Evolutionary conservation across 2,329 filamentous ascomycete species (phyloP), one percentile per base, ranked within the genome.

Genomic region (Trichophyton benhamiae): DNA sequence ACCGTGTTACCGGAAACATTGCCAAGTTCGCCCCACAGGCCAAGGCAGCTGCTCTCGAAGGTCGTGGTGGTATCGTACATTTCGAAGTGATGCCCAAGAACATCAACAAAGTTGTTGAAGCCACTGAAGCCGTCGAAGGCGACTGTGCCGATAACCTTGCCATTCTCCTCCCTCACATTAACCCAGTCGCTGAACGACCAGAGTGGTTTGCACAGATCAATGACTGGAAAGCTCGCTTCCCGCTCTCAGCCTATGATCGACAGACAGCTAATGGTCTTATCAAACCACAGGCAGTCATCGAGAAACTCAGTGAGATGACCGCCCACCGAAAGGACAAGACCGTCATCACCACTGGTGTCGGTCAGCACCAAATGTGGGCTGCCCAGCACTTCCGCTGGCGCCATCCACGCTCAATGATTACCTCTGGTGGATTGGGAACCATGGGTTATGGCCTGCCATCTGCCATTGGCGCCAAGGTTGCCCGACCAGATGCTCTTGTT

Each of bases 31-130:
- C 91, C 0, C 94, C 94, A 2, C 84, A 83, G 59, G 94, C 94
- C 52, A 94, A 88, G 77, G 83, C 85, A 13, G 94, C 94, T 0
- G 92, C 90, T 3, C 80, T 83, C 9, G 89, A 96, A 77, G 86
- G 86, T 60, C 88, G 91, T 65, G 94, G 94, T 69, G 94, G 94
- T 70, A 97, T 99, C 69, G 83, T 97, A 15, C 92, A 99, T 76
- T 97, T 97, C 70, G 92, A 97, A 74, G 92, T 99, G 70, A 88
- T 97, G 87, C 92, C 94, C 69, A 99, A 99, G 86, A 97, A 99
- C 80, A 97, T 97, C 79, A 97, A 97, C 85, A 99, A 97, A 83
- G 91, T 97, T 48, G 88, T 99, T 13, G 90, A 97, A 77, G 91
- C 92, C 6, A 96, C 89, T 48, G 91, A 96, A 77, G 92, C 94